Evolutionary conservation across 2,329 filamentous ascomycete species (phyloP).

Genomic region (Juglanconis juglandina): DNA sequence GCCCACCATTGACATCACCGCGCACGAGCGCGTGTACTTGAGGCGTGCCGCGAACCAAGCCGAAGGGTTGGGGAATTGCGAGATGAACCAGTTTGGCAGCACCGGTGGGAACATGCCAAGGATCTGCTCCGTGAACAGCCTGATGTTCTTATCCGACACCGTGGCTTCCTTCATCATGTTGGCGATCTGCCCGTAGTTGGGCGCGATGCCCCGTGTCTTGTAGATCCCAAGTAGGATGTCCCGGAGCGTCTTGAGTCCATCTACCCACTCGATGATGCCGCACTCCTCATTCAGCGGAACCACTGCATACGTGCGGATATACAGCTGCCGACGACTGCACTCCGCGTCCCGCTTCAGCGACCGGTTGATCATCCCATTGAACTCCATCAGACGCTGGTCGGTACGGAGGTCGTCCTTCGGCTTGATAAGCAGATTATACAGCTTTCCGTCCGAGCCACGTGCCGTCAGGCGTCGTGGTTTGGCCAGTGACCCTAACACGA

Average conservation of each 20-base stretch:
- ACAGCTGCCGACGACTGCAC: constrained; percentile 82
- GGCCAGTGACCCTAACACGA: constrained; percentile 86
- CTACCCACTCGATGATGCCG: constrained; percentile 97
- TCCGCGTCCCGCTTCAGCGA: constrained; percentile 89
- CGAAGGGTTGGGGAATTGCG: constrained; percentile 89
- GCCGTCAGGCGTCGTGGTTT: constrained; percentile 88
- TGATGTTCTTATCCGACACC: constrained; percentile 55
- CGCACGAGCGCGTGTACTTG: constrained; percentile 86
- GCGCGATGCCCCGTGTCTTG: constrained; percentile 65
- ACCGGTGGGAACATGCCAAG: constrained; percentile 72
- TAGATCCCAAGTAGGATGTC: constrained; percentile 84
- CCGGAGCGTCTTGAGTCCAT: constrained; percentile 88
- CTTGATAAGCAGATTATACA: constrained; percentile 90
- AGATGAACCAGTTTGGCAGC: constrained; percentile 91
- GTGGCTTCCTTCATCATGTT: constrained; percentile 61
- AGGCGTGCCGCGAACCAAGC: constrained; percentile 88
- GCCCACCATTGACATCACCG: constrained; percentile 99
- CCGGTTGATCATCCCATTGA: constrained; percentile 96
- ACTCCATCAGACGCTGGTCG: constrained; percentile 98
- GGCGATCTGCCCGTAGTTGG: constrained; percentile 67
- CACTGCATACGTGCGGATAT: constrained; percentile 96
- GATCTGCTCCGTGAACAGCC: constrained; percentile 67
- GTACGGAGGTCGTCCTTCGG: constrained; percentile 97
- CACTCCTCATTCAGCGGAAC: constrained; percentile 97
- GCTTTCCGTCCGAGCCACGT: constrained; percentile 81